phyloP scores from a whole-genome alignment of 1,139 yeast genomes.

The Suhomyces taliae region DNA sequence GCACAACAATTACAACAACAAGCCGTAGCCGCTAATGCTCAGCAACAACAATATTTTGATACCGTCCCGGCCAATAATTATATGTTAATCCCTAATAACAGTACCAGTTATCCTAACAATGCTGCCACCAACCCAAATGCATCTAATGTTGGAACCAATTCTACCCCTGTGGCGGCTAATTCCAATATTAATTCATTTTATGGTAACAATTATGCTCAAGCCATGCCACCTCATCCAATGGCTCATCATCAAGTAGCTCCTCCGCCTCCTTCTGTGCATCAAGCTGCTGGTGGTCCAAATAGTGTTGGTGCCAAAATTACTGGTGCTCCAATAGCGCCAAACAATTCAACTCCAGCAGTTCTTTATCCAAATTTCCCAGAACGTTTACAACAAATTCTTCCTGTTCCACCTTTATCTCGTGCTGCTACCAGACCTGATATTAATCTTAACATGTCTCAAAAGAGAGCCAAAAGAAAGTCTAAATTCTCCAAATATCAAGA shows the following conservation, averaged over 20 bases:
- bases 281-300: background rate
- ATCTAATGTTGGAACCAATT: background rate
- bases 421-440: constrained; percentile 35
- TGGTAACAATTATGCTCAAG: constrained; percentile 7
- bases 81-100: constrained; percentile 17
- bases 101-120: constrained; percentile 2
- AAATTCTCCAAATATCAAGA: constrained; percentile 73
- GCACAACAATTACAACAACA: constrained; percentile 10
- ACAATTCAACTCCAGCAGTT: constrained; percentile 7
- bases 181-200: constrained; percentile 9
- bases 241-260: constrained; percentile 8
- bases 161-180: constrained; percentile 9
- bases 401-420: constrained; percentile 39
- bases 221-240: constrained; percentile 5
- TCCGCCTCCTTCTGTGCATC: constrained; percentile 2
- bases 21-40: background rate
- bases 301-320: background rate
- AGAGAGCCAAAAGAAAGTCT: constrained; percentile 58
- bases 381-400: constrained; percentile 27
- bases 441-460: constrained; percentile 31
- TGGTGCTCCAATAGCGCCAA: constrained; percentile 2
- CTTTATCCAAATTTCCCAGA: constrained; percentile 19
- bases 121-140: constrained; percentile 6
- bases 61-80: constrained; percentile 20
- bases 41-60: constrained; percentile 15